A percentile compares a stretch with the other conserved stretches of the same genome.
These are phyloP conservation scores for Larix kaempferi DNA, from an alignment of 75 land plant species.

Conservation along the genomic window DNA sequence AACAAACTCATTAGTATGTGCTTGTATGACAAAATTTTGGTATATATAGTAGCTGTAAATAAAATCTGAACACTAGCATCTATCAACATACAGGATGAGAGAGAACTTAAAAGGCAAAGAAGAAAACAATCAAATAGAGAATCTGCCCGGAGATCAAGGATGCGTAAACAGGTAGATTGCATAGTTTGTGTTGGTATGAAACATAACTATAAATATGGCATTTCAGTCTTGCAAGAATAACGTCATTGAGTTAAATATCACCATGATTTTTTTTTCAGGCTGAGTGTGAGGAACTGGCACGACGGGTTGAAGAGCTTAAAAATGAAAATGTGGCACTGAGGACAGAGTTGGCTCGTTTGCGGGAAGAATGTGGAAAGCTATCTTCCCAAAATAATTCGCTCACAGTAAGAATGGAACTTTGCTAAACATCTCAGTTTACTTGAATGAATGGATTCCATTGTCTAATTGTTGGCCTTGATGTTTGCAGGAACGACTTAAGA, in stretches of 20 bases:
- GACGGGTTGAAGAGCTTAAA: conserved; percentile 60
- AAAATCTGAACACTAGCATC: background rate
- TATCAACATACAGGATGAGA: conserved; percentile 51
- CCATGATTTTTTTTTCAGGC: conserved; percentile 38
- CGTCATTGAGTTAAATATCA: background rate
- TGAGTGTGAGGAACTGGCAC: conserved; percentile 88
- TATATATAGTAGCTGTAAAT: background rate
- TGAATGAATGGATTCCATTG: background rate
- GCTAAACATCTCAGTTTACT: background rate
- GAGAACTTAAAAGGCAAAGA: conserved; percentile 78
- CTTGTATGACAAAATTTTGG: background rate
- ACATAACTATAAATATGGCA: background rate
- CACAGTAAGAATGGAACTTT: conserved; percentile 21
- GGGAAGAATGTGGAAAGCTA: conserved; percentile 66
- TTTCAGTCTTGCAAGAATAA: background rate
- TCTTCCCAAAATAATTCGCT: conserved; percentile 57
- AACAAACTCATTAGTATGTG: too few species aligned
- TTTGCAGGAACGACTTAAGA: background rate
- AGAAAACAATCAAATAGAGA: conserved; percentile 85
- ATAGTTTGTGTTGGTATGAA: background rate
- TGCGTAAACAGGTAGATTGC: conserved; percentile 72
- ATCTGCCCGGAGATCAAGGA: conserved; percentile 79
- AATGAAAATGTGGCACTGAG: conserved; percentile 71
- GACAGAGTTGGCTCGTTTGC: conserved; percentile 51
- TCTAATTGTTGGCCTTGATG: background rate